Conservation (phyloP, 352 stramenopile species). For the Pythium coloratum region DNA sequence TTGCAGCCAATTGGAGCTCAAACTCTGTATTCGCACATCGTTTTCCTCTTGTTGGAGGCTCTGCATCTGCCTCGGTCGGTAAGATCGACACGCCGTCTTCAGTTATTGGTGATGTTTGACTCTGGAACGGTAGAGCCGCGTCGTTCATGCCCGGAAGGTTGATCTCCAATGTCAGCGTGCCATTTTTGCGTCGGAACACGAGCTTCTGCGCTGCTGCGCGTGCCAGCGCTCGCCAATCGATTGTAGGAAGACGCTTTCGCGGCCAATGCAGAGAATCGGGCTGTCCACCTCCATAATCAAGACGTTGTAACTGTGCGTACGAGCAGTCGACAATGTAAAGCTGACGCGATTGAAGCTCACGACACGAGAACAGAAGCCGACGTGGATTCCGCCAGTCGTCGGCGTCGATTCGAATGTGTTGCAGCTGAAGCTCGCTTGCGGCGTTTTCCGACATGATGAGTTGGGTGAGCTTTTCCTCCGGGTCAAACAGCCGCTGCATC, state of each 20-base stretch:
- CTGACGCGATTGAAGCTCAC: slow-evolving; percentile 45
- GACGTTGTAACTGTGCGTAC: slow-evolving; percentile 31
- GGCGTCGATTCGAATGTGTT: slow-evolving; percentile 44
- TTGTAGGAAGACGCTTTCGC: not conserved
- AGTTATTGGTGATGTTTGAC: not conserved
- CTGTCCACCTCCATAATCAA: not conserved
- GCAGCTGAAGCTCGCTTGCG: slow-evolving; percentile 24
- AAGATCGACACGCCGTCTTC: not conserved
- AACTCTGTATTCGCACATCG: not conserved
- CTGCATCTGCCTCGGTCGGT: not conserved
- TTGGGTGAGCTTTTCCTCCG: not conserved
- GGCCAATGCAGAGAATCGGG: slow-evolving; percentile 4
- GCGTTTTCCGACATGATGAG: slow-evolving; percentile 4
- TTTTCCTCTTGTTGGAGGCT: not conserved
- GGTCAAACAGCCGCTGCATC: slow-evolving; percentile 17
- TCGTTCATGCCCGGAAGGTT: not conserved
- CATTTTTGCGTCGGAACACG: slow-evolving; percentile 18
- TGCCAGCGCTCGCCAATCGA: slow-evolving; percentile 19
- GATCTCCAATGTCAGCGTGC: slow-evolving; percentile 7
- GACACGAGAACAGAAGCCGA: slow-evolving; percentile 54
- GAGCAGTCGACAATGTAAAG: slow-evolving; percentile 52
- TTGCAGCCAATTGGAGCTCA: slow-evolving; percentile 12
- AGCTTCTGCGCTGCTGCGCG: not conserved
- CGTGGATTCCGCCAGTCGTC: slow-evolving; percentile 40
- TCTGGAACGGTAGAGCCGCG: not conserved